phyloP scores from a whole-genome alignment of 306 rosid genomes.

The Nissolia schottii region DNA sequence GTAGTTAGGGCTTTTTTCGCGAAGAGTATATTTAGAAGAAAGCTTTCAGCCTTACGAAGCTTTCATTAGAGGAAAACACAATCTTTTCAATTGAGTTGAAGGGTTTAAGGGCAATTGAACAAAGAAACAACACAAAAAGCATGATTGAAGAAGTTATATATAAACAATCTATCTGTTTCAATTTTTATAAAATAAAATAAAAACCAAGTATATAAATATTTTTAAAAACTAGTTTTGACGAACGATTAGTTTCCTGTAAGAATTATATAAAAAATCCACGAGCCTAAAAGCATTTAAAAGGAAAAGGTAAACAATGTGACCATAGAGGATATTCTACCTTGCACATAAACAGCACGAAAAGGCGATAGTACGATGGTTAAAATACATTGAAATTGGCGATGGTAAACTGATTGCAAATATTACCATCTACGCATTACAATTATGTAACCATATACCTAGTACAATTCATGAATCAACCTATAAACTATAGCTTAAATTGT shows the following conservation, averaged over 20 bases:
- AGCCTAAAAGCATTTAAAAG: background rate
- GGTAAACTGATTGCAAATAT: background rate
- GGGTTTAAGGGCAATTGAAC: no score
- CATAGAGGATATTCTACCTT: background rate
- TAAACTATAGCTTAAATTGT: slow-evolving; percentile 13
- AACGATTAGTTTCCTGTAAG: background rate
- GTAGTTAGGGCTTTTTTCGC: no score
- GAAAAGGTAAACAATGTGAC: background rate
- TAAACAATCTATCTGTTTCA: no score
- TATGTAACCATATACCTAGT: slow-evolving; percentile 27
- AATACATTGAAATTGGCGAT: slow-evolving; percentile 14
- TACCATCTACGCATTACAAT: slow-evolving; percentile 3
- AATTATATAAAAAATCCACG: background rate
- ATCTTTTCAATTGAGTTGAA: no score
- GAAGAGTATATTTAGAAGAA: no score
- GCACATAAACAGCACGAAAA: background rate
- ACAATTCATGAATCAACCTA: slow-evolving; percentile 32
- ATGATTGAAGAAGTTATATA: background rate
- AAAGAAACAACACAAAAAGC: no score
- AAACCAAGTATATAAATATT: background rate
- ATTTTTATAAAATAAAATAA: no score
- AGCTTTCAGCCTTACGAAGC: no score
- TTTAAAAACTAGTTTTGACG: background rate
- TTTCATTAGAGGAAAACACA: no score
- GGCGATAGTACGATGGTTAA: background rate